phyloP scores from a whole-genome alignment of 1,284 basidiomycete species.

The Heterobasidion irregulare region DNA sequence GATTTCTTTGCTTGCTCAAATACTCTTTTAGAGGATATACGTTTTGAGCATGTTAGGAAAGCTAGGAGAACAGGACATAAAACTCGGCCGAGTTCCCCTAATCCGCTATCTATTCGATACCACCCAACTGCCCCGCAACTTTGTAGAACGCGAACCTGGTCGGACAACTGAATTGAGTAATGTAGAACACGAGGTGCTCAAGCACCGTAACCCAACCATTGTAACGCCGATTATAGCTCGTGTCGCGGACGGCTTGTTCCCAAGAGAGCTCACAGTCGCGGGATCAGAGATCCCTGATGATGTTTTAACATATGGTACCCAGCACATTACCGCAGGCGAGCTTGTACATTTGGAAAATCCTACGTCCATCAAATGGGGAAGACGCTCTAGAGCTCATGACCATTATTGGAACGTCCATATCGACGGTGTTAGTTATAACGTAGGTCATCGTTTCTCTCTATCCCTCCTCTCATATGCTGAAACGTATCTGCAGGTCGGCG shows the following conservation, averaged over 20 bases:
- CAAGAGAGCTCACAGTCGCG: neutral
- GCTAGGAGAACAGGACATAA: constrained; percentile 1
- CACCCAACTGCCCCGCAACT: neutral
- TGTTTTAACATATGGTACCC: neutral
- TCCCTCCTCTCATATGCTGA: constrained; percentile 8
- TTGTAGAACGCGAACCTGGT: neutral
- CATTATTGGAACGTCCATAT: constrained; percentile 38
- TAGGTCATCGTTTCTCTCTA: constrained; percentile 11
- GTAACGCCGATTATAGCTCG: constrained; percentile 40
- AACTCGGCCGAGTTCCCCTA: constrained; percentile 5
- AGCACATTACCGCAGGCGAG: constrained; percentile 14
- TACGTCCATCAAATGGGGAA: constrained; percentile 39
- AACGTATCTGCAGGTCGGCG: constrained; percentile 36
- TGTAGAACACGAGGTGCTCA: constrained; percentile 27
- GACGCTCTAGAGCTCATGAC: constrained; percentile 16
- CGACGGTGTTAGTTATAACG: constrained; percentile 47
- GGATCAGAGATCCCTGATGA: neutral
- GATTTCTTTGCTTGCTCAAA: neutral
- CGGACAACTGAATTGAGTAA: constrained; percentile 6
- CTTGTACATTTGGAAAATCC: constrained; percentile 14
- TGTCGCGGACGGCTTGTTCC: constrained; percentile 17
- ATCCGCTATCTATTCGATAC: neutral
- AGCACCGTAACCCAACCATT: constrained; percentile 32
- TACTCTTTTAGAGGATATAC: constrained; percentile 2
- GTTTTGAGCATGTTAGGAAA: constrained; percentile 1